Conservation (phyloP, 805 yeast genomes). For the Candida railenensis region DNA sequence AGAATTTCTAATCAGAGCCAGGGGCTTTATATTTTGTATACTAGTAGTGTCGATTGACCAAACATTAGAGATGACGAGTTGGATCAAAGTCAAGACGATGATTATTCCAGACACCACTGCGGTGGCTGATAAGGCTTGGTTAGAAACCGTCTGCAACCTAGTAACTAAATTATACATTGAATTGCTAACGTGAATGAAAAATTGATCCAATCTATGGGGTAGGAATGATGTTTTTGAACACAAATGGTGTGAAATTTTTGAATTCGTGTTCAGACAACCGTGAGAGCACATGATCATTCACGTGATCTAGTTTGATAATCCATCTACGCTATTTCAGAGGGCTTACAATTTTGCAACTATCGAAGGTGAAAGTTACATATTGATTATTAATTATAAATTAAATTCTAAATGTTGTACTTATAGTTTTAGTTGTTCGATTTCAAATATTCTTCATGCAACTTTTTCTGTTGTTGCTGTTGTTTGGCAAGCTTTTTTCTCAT, state of each 20-base stretch:
- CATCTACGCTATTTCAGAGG: too few species aligned
- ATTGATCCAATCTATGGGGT: too few species aligned
- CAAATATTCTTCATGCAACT: conserved; percentile 68
- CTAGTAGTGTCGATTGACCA: conserved; percentile 40
- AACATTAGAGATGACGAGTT: conserved; percentile 46
- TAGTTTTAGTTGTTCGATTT: too few species aligned
- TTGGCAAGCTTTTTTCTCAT: conserved; percentile 79
- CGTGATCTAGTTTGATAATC: too few species aligned
- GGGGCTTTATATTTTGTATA: conserved; percentile 33
- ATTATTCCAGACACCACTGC: conserved; percentile 48
- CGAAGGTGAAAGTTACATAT: too few species aligned
- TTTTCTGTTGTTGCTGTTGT: conserved; percentile 76
- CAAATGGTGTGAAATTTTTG: not conserved
- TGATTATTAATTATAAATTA: too few species aligned
- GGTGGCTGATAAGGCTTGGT: conserved; percentile 53
- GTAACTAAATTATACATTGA: conserved; percentile 33
- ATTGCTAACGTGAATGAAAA: not conserved
- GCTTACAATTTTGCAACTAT: too few species aligned
- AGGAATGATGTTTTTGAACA: not conserved
- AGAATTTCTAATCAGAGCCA: conserved; percentile 49
- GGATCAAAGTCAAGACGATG: conserved; percentile 47
- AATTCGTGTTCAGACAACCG: not conserved
- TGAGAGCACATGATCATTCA: not conserved
- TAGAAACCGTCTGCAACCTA: conserved; percentile 48
- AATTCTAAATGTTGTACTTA: too few species aligned